These are phyloP conservation scores for Sporothrix mexicana DNA, from an alignment of 2,329 filamentous ascomycete genomes.

Conservation along the genomic window DNA sequence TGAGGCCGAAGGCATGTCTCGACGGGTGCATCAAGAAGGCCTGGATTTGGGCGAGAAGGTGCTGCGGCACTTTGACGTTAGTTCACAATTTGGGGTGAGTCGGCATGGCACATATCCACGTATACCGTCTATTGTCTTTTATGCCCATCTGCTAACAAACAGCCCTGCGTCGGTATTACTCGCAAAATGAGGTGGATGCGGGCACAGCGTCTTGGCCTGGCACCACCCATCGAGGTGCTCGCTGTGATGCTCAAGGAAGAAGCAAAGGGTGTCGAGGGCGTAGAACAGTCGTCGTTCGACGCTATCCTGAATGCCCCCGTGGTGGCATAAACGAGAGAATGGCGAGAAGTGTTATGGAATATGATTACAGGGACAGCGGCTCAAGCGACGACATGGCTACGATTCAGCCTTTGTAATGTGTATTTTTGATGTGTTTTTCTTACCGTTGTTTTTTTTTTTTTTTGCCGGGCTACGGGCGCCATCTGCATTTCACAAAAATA, in stretches of 20 bases:
- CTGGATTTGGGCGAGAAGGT: slow-evolving; percentile 81
- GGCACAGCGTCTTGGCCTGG: slow-evolving; percentile 79
- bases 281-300: slow-evolving; percentile 77
- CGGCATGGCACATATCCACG: no score
- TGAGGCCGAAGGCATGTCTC: slow-evolving; percentile 70
- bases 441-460: neutral
- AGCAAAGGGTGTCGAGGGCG: slow-evolving; percentile 56
- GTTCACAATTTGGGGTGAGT: slow-evolving; percentile 87
- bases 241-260: slow-evolving; percentile 80
- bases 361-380: neutral
- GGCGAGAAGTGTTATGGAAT: neutral
- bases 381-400: slow-evolving; percentile 12
- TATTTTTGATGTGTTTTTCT: slow-evolving; percentile 14
- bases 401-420: neutral
- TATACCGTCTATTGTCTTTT: neutral
- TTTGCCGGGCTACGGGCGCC: slow-evolving; percentile 5
- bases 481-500: neutral
- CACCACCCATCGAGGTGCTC: slow-evolving; percentile 87
- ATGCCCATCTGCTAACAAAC: slow-evolving; percentile 30
- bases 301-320: slow-evolving; percentile 61
- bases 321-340: neutral
- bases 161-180: slow-evolving; percentile 88
- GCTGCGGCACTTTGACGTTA: slow-evolving; percentile 89
- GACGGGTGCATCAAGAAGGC: slow-evolving; percentile 77
- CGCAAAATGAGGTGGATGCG: slow-evolving; percentile 86